Conservation (phyloP, 352 stramenopile genomes). For the Pythium rishiriense region DNA sequence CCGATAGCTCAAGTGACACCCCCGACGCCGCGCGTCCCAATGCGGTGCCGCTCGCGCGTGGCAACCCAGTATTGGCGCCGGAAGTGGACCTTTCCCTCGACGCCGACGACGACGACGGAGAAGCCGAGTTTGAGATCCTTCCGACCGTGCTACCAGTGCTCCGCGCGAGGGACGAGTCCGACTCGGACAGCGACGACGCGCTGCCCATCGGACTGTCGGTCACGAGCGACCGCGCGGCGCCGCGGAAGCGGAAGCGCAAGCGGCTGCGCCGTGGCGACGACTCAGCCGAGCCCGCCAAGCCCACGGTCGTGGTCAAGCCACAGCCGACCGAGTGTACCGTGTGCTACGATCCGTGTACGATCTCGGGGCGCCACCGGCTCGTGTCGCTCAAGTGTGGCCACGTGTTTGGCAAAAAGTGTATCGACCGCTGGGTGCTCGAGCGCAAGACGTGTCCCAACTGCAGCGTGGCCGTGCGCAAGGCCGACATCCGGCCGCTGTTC, state of each 20-base stretch:
- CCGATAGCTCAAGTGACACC: constrained; percentile 1
- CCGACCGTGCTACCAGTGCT: not conserved
- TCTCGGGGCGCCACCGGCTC: constrained; percentile 59
- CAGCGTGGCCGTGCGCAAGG: constrained; percentile 42
- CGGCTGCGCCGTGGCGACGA: constrained; percentile 11
- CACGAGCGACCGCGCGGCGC: not conserved
- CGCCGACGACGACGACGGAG: constrained; percentile 10
- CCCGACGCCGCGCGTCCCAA: constrained; percentile 4
- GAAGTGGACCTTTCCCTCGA: constrained; percentile 9
- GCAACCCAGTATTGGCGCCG: not conserved
- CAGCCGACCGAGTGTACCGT: constrained; percentile 74
- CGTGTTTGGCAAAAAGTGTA: constrained; percentile 73
- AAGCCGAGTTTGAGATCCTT: constrained; percentile 17
- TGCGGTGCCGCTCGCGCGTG: not conserved
- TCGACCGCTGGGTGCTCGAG: constrained; percentile 71
- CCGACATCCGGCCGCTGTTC: constrained; percentile 63
- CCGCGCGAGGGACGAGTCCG: not conserved
- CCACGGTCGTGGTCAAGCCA: constrained; percentile 35
- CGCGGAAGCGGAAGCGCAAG: constrained; percentile 22
- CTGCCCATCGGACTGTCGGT: not conserved
- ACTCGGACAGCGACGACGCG: constrained; percentile 6
- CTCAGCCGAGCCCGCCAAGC: constrained; percentile 6
- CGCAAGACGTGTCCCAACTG: constrained; percentile 71
- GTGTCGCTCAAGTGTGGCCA: constrained; percentile 76
- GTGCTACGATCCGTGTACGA: constrained; percentile 70